Conservation (phyloP, 148 eudicot genomes). For the Diospyros lotus region DNA sequence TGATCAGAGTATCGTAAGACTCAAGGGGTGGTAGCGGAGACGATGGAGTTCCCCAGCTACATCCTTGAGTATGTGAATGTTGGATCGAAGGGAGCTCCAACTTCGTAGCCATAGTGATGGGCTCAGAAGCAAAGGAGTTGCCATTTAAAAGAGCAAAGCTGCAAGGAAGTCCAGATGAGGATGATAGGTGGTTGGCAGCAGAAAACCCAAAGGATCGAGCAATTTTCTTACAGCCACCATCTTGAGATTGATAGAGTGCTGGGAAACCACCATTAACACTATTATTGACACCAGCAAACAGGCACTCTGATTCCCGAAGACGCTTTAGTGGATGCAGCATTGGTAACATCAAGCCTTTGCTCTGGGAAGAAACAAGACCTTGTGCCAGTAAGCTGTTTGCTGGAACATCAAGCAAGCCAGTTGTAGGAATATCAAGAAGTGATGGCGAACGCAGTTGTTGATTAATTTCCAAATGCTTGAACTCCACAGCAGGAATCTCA, state of each 20-base stretch:
- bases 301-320: conserved; percentile 42
- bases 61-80: conserved; percentile 45
- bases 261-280: conserved; percentile 25
- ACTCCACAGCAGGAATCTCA: conserved; percentile 50
- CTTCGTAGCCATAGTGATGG: conserved; percentile 63
- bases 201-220: conserved; percentile 35
- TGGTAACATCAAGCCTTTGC: conserved; percentile 22
- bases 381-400: conserved; percentile 25
- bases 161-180: conserved; percentile 38
- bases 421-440: conserved; percentile 34
- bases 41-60: conserved; percentile 38
- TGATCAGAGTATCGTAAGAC: conserved; percentile 56
- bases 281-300: conserved; percentile 22
- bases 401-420: background rate
- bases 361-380: conserved; percentile 27
- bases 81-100: conserved; percentile 99
- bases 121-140: conserved; percentile 65
- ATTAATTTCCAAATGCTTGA: conserved; percentile 40
- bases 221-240: conserved; percentile 24
- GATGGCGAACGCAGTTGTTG: conserved; percentile 30
- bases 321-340: conserved; percentile 51
- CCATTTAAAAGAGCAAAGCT: conserved; percentile 75
- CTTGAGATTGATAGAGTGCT: conserved; percentile 31
- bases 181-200: conserved; percentile 24
- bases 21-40: conserved; percentile 63